These are phyloP conservation scores for Haematococcus lacustris DNA, from an alignment of 139 green algal species.

Conservation along the genomic window DNA sequence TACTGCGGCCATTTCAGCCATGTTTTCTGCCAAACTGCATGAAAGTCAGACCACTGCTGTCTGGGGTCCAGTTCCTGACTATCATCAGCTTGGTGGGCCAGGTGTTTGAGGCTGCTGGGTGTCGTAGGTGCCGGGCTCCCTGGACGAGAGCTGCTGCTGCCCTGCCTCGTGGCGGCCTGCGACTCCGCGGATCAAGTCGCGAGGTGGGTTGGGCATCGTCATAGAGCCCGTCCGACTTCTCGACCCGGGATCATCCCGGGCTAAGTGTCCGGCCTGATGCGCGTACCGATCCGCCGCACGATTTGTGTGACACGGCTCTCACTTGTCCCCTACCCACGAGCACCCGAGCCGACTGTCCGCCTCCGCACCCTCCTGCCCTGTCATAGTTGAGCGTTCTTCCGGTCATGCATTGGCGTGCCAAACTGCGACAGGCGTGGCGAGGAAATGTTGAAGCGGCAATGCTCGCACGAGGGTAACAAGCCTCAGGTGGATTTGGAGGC, in stretches of 20 bases:
- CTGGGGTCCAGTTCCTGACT: background rate
- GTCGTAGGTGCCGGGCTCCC: background rate
- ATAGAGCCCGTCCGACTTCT: background rate
- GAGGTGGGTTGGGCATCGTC: conserved; percentile 12
- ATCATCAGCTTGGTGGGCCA: background rate
- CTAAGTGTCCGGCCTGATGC: background rate
- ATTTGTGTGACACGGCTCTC: background rate
- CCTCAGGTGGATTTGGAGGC: conserved; percentile 62
- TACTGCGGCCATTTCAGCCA: background rate
- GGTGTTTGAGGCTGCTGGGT: background rate
- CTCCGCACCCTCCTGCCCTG: no score
- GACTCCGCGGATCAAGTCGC: conserved; percentile 52
- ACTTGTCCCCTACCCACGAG: background rate
- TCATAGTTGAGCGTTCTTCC: no score
- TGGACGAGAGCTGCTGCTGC: conserved; percentile 33
- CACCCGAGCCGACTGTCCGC: background rate
- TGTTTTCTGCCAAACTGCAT: background rate
- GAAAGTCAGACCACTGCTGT: background rate
- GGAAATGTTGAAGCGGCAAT: conserved; percentile 65
- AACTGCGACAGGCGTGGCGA: conserved; percentile 46
- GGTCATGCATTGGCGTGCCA: background rate
- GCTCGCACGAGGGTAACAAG: conserved; percentile 28
- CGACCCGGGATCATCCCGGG: background rate
- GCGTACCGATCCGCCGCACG: background rate
- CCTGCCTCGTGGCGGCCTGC: conserved; percentile 52